Conservation (phyloP, 371 early-diverging fungal species). For the Mucor plumbeus region DNA sequence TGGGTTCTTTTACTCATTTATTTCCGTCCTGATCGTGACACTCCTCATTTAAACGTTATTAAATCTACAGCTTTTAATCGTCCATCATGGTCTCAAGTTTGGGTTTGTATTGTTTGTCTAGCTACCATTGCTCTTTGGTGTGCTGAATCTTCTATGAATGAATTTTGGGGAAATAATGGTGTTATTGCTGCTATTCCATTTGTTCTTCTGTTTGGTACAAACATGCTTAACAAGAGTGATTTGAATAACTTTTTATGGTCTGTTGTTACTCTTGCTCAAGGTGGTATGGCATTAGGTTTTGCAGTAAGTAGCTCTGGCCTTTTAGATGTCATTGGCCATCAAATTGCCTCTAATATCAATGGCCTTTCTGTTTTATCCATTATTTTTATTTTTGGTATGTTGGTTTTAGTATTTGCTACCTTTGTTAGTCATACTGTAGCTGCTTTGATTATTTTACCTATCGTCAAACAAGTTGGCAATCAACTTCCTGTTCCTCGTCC, state of each 20-base stretch:
- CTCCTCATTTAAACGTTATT: constrained; percentile 54
- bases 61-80: constrained; percentile 52
- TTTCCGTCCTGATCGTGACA: constrained; percentile 56
- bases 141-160: constrained; percentile 71
- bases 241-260: constrained; percentile 92
- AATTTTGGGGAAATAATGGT: constrained; percentile 90
- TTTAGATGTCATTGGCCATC: constrained; percentile 44
- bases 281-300: constrained; percentile 89
- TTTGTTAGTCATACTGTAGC: constrained; percentile 96
- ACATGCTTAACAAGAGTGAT: constrained; percentile 92
- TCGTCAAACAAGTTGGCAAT: constrained; percentile 79
- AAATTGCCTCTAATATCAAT: constrained; percentile 76
- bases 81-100: constrained; percentile 59
- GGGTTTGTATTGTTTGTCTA: constrained; percentile 39
- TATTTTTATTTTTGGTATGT: constrained; percentile 63
- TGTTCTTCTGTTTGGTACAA: constrained; percentile 87
- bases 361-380: constrained; percentile 68
- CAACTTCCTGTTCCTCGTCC: constrained; percentile 80
- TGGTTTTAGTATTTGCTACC: constrained; percentile 81
- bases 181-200: constrained; percentile 92
- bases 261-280: constrained; percentile 95
- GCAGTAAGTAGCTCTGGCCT: constrained; percentile 88
- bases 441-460: constrained; percentile 82
- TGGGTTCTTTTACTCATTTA: constrained; percentile 69
- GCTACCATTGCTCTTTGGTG: constrained; percentile 90